phyloP scores from a whole-genome alignment of 768 basidiomycete species.

The Calocybe cyanea region DNA sequence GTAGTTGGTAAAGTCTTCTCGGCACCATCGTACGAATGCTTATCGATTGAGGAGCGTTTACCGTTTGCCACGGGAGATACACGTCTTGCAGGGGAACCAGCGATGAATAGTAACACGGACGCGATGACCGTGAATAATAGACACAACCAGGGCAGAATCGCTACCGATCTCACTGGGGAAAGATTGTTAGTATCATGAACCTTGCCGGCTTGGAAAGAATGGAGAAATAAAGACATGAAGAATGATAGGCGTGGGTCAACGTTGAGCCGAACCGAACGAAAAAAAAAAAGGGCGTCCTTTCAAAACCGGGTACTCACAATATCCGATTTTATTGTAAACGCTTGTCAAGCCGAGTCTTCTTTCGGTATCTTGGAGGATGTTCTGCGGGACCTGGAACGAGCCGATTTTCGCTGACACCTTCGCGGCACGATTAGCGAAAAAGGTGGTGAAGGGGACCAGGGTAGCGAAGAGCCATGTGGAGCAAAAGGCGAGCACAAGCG shows the following conservation, averaged over 20 bases:
- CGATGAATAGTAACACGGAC: constrained; percentile 29
- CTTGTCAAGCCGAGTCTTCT: constrained; percentile 33
- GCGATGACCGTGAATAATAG: constrained; percentile 36
- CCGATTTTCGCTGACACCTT: constrained; percentile 40
- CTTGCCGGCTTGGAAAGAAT: too few relatives aligned
- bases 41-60: background rate
- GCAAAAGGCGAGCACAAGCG: constrained; percentile 36
- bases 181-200: too few relatives aligned
- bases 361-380: constrained; percentile 33
- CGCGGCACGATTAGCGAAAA: constrained; percentile 40
- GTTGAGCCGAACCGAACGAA: background rate
- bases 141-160: constrained; percentile 52
- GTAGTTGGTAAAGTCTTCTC: background rate
- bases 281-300: background rate
- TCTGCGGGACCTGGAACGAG: constrained; percentile 29
- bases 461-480: constrained; percentile 41
- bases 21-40: background rate
- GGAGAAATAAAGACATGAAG: too few relatives aligned
- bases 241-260: background rate
- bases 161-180: constrained; percentile 48
- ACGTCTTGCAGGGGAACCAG: constrained; percentile 18
- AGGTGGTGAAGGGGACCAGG: constrained; percentile 16
- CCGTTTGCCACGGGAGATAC: constrained; percentile 1
- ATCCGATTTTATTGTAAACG: constrained; percentile 41
- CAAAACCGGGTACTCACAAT: constrained; percentile 33